Evolutionary conservation across 2,329 filamentous ascomycete species (phyloP).

Genomic region (Penicillium brevicompactum): DNA sequence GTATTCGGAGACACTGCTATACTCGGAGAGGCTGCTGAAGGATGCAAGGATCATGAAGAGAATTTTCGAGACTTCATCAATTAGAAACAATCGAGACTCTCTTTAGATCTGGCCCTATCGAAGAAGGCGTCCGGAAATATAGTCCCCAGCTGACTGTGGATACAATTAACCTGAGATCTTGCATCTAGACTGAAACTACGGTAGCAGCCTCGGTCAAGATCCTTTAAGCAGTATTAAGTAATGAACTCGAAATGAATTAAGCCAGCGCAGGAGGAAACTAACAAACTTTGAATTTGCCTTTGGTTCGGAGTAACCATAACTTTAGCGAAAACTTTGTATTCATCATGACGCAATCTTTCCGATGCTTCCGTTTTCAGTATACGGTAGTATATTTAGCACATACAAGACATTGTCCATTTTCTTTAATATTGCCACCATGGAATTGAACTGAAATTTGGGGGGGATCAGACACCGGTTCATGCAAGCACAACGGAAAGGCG

Average conservation of each 20-base stretch:
- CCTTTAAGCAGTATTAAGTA: background rate
- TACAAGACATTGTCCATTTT: background rate
- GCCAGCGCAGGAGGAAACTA: background rate
- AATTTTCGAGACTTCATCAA: background rate
- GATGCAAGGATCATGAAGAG: background rate
- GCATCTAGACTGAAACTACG: background rate
- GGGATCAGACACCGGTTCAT: background rate
- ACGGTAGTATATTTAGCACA: background rate
- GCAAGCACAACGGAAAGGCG: background rate
- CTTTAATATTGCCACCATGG: background rate
- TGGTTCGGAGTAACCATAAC: background rate
- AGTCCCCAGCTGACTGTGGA: constrained; percentile 2
- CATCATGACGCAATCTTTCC: background rate
- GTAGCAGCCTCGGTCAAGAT: background rate
- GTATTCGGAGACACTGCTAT: background rate
- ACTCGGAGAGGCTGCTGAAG: background rate
- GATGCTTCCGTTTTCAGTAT: background rate
- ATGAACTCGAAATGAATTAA: background rate
- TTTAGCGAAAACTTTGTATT: background rate
- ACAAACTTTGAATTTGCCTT: background rate
- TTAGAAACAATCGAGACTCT: background rate
- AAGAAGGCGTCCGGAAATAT: background rate
- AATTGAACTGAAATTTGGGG: background rate
- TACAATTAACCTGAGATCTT: background rate
- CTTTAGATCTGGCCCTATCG: background rate